Evolutionary conservation across 768 basidiomycete genomes (phyloP).

Genomic region (Hericium erinaceus): DNA sequence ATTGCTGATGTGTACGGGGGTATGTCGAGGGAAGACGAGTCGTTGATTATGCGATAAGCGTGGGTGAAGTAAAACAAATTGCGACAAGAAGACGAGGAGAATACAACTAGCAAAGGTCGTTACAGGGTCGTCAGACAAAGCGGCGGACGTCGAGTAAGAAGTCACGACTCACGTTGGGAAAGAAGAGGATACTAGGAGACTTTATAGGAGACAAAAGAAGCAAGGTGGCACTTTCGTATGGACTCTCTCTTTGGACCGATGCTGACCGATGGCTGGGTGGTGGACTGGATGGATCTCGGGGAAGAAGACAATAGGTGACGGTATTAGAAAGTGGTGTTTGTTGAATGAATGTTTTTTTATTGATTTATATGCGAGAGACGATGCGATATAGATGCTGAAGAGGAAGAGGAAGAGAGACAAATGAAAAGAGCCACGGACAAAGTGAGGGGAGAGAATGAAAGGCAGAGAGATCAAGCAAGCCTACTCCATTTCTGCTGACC

Average conservation of each 20-base stretch:
- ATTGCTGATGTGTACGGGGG: conserved; percentile 22
- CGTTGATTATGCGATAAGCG: conserved; percentile 13
- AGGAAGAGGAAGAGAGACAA: conserved; percentile 9
- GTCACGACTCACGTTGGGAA: not conserved
- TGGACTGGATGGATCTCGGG: conserved; percentile 5
- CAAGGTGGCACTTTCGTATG: not conserved
- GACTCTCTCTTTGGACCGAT: conserved; percentile 6
- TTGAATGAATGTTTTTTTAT: conserved; percentile 8
- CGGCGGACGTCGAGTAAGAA: conserved; percentile 6
- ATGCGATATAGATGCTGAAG: conserved; percentile 9
- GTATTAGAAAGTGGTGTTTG: conserved; percentile 16
- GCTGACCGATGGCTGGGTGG: conserved; percentile 4
- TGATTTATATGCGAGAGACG: conserved; percentile 8
- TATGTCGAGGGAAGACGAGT: conserved; percentile 9
- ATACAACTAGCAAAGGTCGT: conserved; percentile 21
- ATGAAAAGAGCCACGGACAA: conserved; percentile 18
- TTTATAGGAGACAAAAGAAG: conserved; percentile 4
- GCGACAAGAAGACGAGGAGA: conserved; percentile 19
- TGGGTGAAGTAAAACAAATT: conserved; percentile 9
- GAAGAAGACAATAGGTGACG: conserved; percentile 12
- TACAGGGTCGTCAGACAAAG: conserved; percentile 8
- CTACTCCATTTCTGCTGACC: not conserved
- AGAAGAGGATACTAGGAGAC: not conserved
- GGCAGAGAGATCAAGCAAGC: not conserved
- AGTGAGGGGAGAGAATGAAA: conserved; percentile 2